Evolutionary conservation across 371 early-diverging fungal genomes (phyloP).

Genomic region (Lichtheimia ornata): DNA sequence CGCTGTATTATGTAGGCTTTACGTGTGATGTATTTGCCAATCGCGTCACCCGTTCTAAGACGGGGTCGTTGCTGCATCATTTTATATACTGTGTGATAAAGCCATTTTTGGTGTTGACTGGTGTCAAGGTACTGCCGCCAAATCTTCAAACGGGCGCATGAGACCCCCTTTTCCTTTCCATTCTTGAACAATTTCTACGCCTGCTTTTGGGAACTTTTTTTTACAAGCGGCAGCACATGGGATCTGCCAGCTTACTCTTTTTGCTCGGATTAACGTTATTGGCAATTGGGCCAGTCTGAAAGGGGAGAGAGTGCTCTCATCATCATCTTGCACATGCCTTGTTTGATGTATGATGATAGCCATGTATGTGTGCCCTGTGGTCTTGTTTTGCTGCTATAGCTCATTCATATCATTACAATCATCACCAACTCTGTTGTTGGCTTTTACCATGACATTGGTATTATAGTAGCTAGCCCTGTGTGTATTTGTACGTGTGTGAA

Average conservation of each 20-base stretch:
- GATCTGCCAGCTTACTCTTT: background rate
- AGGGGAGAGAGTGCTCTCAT: background rate
- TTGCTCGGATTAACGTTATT: conserved; percentile 3
- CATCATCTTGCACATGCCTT: too few species aligned
- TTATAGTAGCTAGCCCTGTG: too few species aligned
- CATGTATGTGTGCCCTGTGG: too few species aligned
- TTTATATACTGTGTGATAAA: conserved; percentile 11
- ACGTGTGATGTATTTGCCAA: conserved; percentile 6
- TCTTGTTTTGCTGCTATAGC: too few species aligned
- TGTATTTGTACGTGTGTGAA: too few species aligned
- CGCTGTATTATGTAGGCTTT: background rate
- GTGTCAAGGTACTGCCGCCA: conserved; percentile 19
- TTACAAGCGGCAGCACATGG: background rate
- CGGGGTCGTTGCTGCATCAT: conserved; percentile 3
- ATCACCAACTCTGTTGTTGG: too few species aligned
- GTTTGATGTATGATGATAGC: too few species aligned
- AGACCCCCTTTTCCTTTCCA: conserved; percentile 20
- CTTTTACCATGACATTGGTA: too few species aligned
- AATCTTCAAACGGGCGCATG: conserved; percentile 18
- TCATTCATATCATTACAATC: too few species aligned
- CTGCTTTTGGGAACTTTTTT: conserved; percentile 13
- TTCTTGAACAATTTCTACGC: conserved; percentile 20
- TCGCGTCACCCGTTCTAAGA: conserved; percentile 3
- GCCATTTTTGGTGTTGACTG: conserved; percentile 15
- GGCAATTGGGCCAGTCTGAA: background rate